Percentiles rank a stretch among this genome's conserved stretches.
phyloP scores from a whole-genome alignment of 2,329 filamentous ascomycete genomes.

The Colletotrichum navitas region DNA sequence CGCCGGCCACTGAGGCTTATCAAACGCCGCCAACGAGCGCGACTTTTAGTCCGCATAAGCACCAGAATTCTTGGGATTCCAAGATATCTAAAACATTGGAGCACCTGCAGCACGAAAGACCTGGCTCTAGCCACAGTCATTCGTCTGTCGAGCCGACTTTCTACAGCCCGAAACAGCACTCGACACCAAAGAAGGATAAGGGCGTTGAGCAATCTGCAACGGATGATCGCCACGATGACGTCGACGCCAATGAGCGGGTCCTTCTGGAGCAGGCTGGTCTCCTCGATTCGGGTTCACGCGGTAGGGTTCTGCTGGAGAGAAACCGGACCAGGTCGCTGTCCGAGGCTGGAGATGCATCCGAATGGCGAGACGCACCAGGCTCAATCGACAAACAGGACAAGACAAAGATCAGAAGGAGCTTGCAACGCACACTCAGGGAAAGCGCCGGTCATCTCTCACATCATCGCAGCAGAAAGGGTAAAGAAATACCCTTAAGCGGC shows the following conservation, averaged over 20 bases:
- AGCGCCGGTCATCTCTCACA: conserved; percentile 74
- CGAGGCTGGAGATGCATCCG: conserved; percentile 57
- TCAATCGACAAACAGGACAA: conserved; percentile 66
- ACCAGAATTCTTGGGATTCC: conserved; percentile 59
- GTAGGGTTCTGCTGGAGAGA: conserved; percentile 53
- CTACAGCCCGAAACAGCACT: conserved; percentile 42
- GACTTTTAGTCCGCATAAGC: conserved; percentile 51
- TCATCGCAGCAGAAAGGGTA: conserved; percentile 81
- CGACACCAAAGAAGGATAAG: conserved; percentile 27
- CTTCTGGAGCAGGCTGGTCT: conserved; percentile 77
- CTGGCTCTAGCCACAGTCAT: conserved; percentile 52
- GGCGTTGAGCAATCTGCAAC: conserved; percentile 2
- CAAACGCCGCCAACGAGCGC: conserved; percentile 62
- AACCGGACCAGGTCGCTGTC: conserved; percentile 55
- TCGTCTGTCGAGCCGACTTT: conserved; percentile 48
- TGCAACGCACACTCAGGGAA: conserved; percentile 91
- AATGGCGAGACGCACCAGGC: conserved; percentile 48
- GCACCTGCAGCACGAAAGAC: conserved; percentile 47
- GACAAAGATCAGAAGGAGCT: conserved; percentile 82
- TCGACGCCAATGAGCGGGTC: conserved; percentile 76
- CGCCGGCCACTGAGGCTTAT: conserved; percentile 60
- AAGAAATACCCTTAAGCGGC: conserved; percentile 75
- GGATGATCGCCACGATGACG: conserved; percentile 59
- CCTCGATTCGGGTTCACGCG: conserved; percentile 60
- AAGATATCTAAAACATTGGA: conserved; percentile 43